Evolutionary conservation across 2,329 filamentous ascomycete genomes (phyloP).

Genomic region (Metarhizium sp.): DNA sequence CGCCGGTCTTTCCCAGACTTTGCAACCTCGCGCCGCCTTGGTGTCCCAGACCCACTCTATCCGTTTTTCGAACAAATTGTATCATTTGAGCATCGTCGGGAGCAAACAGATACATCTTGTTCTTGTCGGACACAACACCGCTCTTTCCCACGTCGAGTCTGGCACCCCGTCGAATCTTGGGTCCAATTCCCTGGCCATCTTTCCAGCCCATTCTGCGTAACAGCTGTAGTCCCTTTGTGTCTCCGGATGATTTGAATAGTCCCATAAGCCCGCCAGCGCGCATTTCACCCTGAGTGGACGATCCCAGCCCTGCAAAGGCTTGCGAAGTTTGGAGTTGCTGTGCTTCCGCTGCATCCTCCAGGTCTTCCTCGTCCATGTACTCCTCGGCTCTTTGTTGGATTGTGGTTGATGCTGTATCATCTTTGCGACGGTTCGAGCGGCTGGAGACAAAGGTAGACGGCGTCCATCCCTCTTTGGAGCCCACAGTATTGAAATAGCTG

Average conservation of each 20-base stretch:
- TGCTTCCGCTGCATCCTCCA: conserved; percentile 75
- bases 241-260: conserved; percentile 61
- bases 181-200: conserved; percentile 85
- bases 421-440: conserved; percentile 65
- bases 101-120: conserved; percentile 65
- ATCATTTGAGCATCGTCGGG: conserved; percentile 71
- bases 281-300: conserved; percentile 45
- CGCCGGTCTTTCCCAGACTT: conserved; percentile 22
- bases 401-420: conserved; percentile 35
- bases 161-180: conserved; percentile 69
- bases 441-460: conserved; percentile 89
- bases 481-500: conserved; percentile 95
- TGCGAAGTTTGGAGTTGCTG: conserved; percentile 63
- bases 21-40: conserved; percentile 47
- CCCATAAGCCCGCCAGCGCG: conserved; percentile 53
- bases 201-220: conserved; percentile 93
- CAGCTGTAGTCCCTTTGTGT: conserved; percentile 80
- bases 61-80: conserved; percentile 52
- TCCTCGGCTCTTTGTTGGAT: conserved; percentile 66
- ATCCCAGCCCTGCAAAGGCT: conserved; percentile 68
- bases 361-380: conserved; percentile 97
- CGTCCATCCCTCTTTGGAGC: conserved; percentile 96
- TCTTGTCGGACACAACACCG: conserved; percentile 23
- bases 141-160: conserved; percentile 44
- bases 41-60: conserved; percentile 63